A percentile compares a stretch with the other conserved stretches of the same genome.
Evolutionary conservation across 1,139 yeast genomes (phyloP).

Genomic region (Eremothecium cymbalariae): DNA sequence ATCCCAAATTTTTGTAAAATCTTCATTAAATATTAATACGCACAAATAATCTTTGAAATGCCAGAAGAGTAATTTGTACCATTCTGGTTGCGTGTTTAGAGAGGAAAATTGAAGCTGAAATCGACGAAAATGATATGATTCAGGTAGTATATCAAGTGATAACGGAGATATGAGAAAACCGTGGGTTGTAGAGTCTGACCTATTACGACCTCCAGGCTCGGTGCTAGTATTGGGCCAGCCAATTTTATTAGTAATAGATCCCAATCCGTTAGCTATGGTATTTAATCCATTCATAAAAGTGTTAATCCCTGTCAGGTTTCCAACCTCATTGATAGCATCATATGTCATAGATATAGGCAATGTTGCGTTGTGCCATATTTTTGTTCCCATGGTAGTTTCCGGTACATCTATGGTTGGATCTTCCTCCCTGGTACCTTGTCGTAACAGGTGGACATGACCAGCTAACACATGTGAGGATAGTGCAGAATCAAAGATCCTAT

Average conservation of each 20-base stretch:
- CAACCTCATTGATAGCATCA: constrained; percentile 32
- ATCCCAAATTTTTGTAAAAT: constrained; percentile 26
- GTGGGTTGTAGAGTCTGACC: constrained; percentile 9
- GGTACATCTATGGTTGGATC: constrained; percentile 13
- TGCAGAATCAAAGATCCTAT: constrained; percentile 19
- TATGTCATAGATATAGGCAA: constrained; percentile 30
- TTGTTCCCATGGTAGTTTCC: constrained; percentile 6
- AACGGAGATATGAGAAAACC: constrained; percentile 30
- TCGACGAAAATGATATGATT: constrained; percentile 20
- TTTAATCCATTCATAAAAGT: constrained; percentile 15
- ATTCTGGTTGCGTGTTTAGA: constrained; percentile 6
- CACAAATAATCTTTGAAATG: constrained; percentile 24
- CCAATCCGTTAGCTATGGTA: constrained; percentile 1
- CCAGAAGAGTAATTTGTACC: constrained; percentile 28
- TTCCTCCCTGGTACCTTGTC: constrained; percentile 15
- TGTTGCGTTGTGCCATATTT: constrained; percentile 24
- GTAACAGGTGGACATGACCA: constrained; percentile 17
- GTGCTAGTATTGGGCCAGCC: constrained; percentile 17
- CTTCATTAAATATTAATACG: constrained; percentile 20
- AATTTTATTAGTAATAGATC: constrained; percentile 23
- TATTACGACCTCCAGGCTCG: not conserved
- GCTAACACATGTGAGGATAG: constrained; percentile 29
- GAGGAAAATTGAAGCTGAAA: constrained; percentile 19
- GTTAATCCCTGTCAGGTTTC: constrained; percentile 28
- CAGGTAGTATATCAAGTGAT: constrained; percentile 19